Evolutionary conservation across 176 grass and related monocot species (phyloP).

Genomic region (Elaeis guineensis): DNA sequence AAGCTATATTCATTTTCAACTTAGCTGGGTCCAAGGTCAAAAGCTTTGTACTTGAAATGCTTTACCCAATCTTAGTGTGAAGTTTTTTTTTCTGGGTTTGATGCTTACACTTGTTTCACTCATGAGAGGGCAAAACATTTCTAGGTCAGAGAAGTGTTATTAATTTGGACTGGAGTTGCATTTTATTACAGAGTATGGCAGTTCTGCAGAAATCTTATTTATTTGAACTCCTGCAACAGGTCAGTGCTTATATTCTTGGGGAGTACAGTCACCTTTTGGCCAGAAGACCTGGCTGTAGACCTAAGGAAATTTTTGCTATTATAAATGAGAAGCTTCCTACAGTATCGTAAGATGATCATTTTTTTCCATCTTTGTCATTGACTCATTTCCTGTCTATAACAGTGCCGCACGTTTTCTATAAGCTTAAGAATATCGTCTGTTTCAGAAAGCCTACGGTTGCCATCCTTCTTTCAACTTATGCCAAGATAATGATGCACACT

Average conservation of each 20-base stretch:
- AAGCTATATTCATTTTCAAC: no score
- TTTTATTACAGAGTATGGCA: no score
- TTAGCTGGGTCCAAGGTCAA: no score
- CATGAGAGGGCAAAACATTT: no score
- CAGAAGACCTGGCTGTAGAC: conserved; percentile 78
- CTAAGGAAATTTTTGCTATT: conserved; percentile 88
- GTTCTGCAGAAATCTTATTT: not conserved
- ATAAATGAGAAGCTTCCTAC: conserved; percentile 94
- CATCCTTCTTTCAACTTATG: conserved; percentile 91
- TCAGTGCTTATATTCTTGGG: conserved; percentile 97
- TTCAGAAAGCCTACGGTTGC: conserved; percentile 86
- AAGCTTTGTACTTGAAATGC: no score
- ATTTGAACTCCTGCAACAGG: conserved; percentile 34
- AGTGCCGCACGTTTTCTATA: not conserved
- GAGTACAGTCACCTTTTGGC: conserved; percentile 97
- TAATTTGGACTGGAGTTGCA: no score
- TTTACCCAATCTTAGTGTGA: no score
- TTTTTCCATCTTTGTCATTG: conserved; percentile 7
- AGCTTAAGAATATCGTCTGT: conserved; percentile 15
- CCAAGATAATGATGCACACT: conserved; percentile 95
- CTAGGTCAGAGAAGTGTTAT: no score
- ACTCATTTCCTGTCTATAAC: not conserved
- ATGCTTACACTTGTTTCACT: no score
- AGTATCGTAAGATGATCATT: conserved; percentile 64
- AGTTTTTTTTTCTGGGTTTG: no score